Base-by-base conservation (phyloP, 495 filamentous ascomycete genomes). In the Aspergillus carlsbadensis region DNA sequence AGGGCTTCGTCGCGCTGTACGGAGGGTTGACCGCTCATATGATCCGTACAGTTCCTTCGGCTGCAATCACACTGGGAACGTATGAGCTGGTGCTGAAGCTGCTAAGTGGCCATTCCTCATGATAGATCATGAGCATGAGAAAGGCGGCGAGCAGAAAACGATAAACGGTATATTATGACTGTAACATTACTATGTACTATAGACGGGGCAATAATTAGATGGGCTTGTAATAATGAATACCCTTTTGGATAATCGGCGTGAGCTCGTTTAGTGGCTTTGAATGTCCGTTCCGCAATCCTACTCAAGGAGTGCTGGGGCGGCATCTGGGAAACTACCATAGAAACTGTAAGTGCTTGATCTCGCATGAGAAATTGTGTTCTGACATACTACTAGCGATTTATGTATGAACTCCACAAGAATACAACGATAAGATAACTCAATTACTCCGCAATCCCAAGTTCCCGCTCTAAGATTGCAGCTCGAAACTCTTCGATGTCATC, bases 31-130 rank as follows among this genome's bases (percentile, higher is more conserved):
- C 89, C 26, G 90, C 91, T 21, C 91, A 96, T 67, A 84, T 96
- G 63, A 77, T 93, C 58, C 83, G 91, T 34, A 91, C 91, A 11
- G 90, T 96, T 3, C 91, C 91, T 5, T 91, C 88, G 47, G 91
- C 91, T 11, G 88, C 88, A 48, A 92, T 96, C 66, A 96, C 92
- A 79, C 92, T 96, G 63, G 90, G 90, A 56, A 92, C 91, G 70
- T 96, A 96, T 69, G 91, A 96, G 70, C 84, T 81, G 26, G 89
- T 94, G 55, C 73, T 96, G 47, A 82, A 82, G 37, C 57, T 87
- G 70, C 59, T 67, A 17, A 57, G 43, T 35, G 31, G 34, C 2
- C 41, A 34, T 22, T 43, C 42, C 8, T 37, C 22, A 17, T 48
- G 10, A 54, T 33, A 8, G 49, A 20, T 35, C 20, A 8, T 22